phyloP scores from a whole-genome alignment of 2,329 filamentous ascomycete species.

The Penicillium sp. region DNA sequence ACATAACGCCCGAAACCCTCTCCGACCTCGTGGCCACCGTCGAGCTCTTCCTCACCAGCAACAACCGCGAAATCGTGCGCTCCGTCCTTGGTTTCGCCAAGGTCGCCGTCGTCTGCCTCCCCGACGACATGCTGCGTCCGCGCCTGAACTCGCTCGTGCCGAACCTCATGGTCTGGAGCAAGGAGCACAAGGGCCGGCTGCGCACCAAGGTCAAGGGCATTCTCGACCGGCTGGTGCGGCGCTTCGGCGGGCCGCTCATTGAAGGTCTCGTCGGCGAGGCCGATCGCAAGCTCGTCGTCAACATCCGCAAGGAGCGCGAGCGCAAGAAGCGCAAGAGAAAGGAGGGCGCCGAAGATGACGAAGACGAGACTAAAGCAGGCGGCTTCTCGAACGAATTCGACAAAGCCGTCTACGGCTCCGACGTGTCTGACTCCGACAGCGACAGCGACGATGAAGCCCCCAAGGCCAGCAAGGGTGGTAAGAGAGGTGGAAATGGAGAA shows the following conservation, averaged over 20 bases:
- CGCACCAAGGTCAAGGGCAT: constrained; percentile 98
- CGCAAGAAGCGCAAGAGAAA: constrained; percentile 86
- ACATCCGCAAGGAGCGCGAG: constrained; percentile 94
- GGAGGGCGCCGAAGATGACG: constrained; percentile 56
- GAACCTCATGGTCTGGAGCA: constrained; percentile 91
- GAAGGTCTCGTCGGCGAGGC: constrained; percentile 77
- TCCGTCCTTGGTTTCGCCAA: constrained; percentile 96
- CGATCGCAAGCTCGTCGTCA: constrained; percentile 84
- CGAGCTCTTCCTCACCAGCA: constrained; percentile 91
- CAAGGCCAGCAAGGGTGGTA: constrained; percentile 39
- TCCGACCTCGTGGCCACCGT: constrained; percentile 88
- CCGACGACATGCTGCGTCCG: constrained; percentile 71
- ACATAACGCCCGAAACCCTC: constrained; percentile 66
- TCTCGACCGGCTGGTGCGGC: constrained; percentile 84
- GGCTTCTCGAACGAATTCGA: constrained; percentile 88
- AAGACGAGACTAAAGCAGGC: constrained; percentile 42
- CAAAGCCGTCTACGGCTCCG: constrained; percentile 82
- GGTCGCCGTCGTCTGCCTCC: constrained; percentile 83
- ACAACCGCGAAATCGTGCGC: constrained; percentile 94
- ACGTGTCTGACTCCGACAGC: constrained; percentile 54
- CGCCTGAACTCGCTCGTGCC: constrained; percentile 75
- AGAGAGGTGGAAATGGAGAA: constrained; percentile 20
- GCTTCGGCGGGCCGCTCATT: constrained; percentile 79
- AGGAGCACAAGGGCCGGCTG: constrained; percentile 97
- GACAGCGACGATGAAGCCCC: constrained; percentile 54